Base-by-base conservation (phyloP, 345 rosid species). In the Psidium guajava region DNA sequence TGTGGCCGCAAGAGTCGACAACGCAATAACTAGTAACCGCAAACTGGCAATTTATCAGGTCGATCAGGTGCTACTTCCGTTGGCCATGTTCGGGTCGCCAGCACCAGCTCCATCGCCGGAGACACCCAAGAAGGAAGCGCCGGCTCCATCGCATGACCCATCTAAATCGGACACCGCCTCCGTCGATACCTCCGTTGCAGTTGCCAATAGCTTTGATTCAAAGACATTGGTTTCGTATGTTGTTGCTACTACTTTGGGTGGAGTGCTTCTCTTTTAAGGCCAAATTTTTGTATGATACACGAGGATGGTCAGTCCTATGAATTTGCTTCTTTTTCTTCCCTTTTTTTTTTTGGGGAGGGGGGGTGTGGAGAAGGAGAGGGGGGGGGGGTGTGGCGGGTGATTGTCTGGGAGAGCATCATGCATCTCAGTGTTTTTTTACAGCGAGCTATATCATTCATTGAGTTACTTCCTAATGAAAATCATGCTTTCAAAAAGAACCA, bases 11-110 rank as follows among this genome's bases (percentile, higher is more conserved):
- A 90, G 93, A 18, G 94, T 96, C 55, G 91, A 94, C 20, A 96
- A 96, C 83, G 86, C 94, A 47, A 87, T 96, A 3, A 91, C 88
- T 59, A 93, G 90, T 20, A 93, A 92, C 80, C 87, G 91, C 44
- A 90, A 92, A 83, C 73, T 96, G 15, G 98, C 92, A 1, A 95
- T 96, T 61, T 96, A 95, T 84, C 99, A 93, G 83, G 94, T 95
- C 22, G 98, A 94, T 61, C 89, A 92, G 61, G 98, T 96, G 32
- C 93, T 96, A 49, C 90, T 95, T 61, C 99, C 99, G 0, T 84
- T 92, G 84, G 90, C 88, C 13, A 36, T 94, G 83, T 96, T 96
- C 4, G 95, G 96, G n/a, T n/a, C 96, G 8, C 89, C 86, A 0
- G 86, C 95, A 5, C 98, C 98, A 18, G 95, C 98, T 21, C 95